Conservation (phyloP, 768 basidiomycete genomes). For the Agrocybe chaxingu region DNA sequence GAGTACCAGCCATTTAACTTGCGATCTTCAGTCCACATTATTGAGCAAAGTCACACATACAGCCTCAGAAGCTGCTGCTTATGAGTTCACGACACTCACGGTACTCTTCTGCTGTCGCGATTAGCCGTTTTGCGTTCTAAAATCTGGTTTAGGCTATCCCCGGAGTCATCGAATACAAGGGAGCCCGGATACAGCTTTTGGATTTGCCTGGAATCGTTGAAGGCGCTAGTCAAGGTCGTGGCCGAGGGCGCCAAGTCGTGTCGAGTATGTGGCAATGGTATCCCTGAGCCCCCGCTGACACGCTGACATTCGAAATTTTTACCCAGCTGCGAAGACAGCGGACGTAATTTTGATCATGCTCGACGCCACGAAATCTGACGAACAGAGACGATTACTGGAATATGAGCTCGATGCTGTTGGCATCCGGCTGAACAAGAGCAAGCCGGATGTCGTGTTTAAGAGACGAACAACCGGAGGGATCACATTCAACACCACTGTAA, state of each 20-base stretch:
- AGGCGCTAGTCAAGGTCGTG: conserved; percentile 86
- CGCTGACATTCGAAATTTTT: background rate
- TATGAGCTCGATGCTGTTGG: conserved; percentile 96
- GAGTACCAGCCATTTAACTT: background rate
- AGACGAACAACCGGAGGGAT: conserved; percentile 93
- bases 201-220: conserved; percentile 97
- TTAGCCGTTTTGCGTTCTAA: conserved; percentile 6
- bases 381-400: conserved; percentile 86
- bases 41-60: conserved; percentile 92
- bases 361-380: conserved; percentile 89
- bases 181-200: conserved; percentile 86
- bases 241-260: conserved; percentile 94
- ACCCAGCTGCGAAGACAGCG: conserved; percentile 79
- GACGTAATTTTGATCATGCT: conserved; percentile 94
- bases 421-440: conserved; percentile 85
- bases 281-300: conserved; percentile 1
- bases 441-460: conserved; percentile 95
- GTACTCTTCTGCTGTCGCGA: conserved; percentile 28
- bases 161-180: conserved; percentile 95
- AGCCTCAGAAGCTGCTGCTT: conserved; percentile 82
- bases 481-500: conserved; percentile 90
- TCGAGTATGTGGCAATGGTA: conserved; percentile 53
- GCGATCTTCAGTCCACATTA: conserved; percentile 62
- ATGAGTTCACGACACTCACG: conserved; percentile 93
- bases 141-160: conserved; percentile 73